Evolutionary conservation across 805 yeast species (phyloP), one percentile per base, ranked within the genome.

Genomic region (Suhomyces sp.): DNA sequence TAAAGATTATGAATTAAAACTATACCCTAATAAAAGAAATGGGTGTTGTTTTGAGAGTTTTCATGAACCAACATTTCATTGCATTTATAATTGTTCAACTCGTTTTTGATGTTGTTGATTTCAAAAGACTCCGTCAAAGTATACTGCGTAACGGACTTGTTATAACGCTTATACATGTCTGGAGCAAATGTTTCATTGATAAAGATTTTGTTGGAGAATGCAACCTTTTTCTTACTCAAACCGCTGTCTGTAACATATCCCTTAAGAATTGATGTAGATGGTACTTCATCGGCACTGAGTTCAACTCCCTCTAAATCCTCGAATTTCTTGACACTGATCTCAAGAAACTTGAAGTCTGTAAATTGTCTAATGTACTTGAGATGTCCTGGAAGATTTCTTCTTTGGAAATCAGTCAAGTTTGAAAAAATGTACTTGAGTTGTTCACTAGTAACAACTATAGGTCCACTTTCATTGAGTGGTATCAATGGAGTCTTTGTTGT

Each of bases 1-100:
- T n/a, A n/a, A n/a, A n/a, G n/a, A n/a, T n/a, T n/a, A n/a, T 29
- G 14, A 9, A 13, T 19, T 19, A 19, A 6, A 6, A 19, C 7
- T 9, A 14, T 19, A 28, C 9, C 50, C 34, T 63, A 70, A 43
- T 67, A 71, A 52, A 81, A 82, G 54, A 74, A 80, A 50, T 84
- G 91, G 6, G 91, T 84, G 53, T 77, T 74, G 19, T 61, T 56
- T 36, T 68, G 71, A 24, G 86, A 78, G 23, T 65, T 60, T 38
- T 75, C 80, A 54, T 84, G 88, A 22, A 84, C 83, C 24, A 65
- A 56, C 95, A 84, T 84, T 37, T 76, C 82, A 36, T 62, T 63
- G 42, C 75, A 70, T 53, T 84, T 84, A 60, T 63, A 83, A 17
- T 67, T 62, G 50, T 84, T 84, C 47, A 84, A 56, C 51, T 84